phyloP scores from a whole-genome alignment of 2,329 filamentous ascomycete genomes.

The Chlorencoelia australis region DNA sequence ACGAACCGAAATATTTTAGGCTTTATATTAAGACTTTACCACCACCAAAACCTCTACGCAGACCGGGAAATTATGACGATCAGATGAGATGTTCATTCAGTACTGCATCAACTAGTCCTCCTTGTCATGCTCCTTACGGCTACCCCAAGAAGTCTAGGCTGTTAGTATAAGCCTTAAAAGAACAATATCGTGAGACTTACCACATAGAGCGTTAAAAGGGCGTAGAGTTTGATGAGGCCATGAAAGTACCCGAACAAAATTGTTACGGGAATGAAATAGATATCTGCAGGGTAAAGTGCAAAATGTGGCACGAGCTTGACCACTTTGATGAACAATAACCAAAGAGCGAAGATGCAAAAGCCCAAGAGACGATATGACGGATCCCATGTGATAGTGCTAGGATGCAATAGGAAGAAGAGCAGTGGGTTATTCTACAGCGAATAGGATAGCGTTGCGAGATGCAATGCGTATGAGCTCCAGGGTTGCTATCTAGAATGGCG shows the following conservation, averaged over 20 bases:
- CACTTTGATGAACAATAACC: conserved; percentile 1
- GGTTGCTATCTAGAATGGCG: neutral
- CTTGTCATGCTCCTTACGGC: neutral
- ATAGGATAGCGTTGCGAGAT: neutral
- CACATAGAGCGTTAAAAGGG: conserved; percentile 2
- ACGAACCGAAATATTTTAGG: neutral
- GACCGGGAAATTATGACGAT: neutral
- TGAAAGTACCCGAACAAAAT: neutral
- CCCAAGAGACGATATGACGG: conserved; percentile 2
- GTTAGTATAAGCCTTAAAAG: conserved; percentile 1
- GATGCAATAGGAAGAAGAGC: neutral
- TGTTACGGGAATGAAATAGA: conserved; percentile 2
- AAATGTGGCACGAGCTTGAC: conserved; percentile 2
- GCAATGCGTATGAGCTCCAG: conserved; percentile 1
- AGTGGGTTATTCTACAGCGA: conserved; percentile 1
- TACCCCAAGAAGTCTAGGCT: neutral
- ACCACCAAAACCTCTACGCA: neutral
- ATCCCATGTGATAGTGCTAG: conserved; percentile 2
- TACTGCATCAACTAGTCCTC: neutral
- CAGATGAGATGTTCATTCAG: conserved; percentile 1
- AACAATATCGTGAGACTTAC: conserved; percentile 2
- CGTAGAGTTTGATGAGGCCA: neutral
- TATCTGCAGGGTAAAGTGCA: conserved; percentile 1
- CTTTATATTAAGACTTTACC: neutral
- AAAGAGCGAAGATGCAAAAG: conserved; percentile 3